These are phyloP conservation scores for Hypomontagnella monticulosa DNA, from an alignment of 495 filamentous ascomycete species.

Conservation along the genomic window DNA sequence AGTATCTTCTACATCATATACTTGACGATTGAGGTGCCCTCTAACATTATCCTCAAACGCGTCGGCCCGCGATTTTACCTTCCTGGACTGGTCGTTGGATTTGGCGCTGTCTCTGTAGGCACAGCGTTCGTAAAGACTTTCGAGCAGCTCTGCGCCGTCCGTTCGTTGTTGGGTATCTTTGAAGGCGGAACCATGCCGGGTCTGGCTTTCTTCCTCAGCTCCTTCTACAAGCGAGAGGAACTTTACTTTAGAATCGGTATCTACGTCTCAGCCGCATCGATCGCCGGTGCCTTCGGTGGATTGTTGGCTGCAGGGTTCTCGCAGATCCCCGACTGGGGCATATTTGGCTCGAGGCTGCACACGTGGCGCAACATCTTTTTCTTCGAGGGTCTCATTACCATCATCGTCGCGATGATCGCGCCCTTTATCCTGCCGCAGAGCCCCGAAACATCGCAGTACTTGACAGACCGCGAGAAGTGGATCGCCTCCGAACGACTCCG, in stretches of 20 bases:
- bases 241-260: constrained; percentile 66
- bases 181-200: constrained; percentile 66
- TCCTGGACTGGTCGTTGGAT: constrained; percentile 63
- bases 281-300: constrained; percentile 67
- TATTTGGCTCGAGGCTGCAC: constrained; percentile 55
- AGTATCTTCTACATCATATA: constrained; percentile 76
- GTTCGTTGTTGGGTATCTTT: constrained; percentile 62
- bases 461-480: constrained; percentile 60
- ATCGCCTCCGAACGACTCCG: constrained; percentile 54
- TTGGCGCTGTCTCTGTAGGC: constrained; percentile 56
- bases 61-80: constrained; percentile 71
- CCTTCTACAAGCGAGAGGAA: constrained; percentile 67
- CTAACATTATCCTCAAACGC: constrained; percentile 71
- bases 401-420: constrained; percentile 58
- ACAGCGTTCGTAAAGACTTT: constrained; percentile 58
- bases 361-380: constrained; percentile 75
- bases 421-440: constrained; percentile 66
- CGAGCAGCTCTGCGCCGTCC: constrained; percentile 52
- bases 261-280: constrained; percentile 64
- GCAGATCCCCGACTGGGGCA: constrained; percentile 59
- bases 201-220: constrained; percentile 64
- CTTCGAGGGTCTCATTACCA: constrained; percentile 68
- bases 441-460: constrained; percentile 59
- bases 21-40: constrained; percentile 69
- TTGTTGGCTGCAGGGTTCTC: constrained; percentile 63